Percentiles rank a stretch among this genome's conserved stretches.
Conservation (phyloP, 805 yeast genomes). For the Candida sanyiensis region DNA sequence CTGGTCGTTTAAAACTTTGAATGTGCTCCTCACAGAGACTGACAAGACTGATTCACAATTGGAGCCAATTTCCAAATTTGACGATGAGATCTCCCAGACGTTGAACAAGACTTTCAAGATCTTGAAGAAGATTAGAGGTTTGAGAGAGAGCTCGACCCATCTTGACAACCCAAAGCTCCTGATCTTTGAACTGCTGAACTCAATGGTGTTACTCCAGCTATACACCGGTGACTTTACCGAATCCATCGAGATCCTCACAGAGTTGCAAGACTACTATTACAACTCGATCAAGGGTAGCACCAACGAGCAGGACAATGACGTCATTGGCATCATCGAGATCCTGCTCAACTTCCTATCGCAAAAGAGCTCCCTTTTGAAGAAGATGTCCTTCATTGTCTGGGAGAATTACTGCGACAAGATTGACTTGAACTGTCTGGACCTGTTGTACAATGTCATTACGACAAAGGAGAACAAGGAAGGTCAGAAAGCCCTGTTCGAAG, state of each 20-base stretch:
- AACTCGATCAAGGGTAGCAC: slow-evolving; percentile 33
- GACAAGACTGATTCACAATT: slow-evolving; percentile 14
- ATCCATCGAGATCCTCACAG: slow-evolving; percentile 67
- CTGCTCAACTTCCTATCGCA: slow-evolving; percentile 52
- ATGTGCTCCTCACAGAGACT: slow-evolving; percentile 29
- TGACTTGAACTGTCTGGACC: slow-evolving; percentile 38
- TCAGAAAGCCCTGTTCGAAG: slow-evolving; percentile 67
- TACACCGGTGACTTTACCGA: slow-evolving; percentile 67
- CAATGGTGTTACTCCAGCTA: slow-evolving; percentile 72
- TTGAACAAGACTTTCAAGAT: slow-evolving; percentile 44
- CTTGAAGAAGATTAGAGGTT: slow-evolving; percentile 38
- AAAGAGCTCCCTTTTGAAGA: slow-evolving; percentile 51
- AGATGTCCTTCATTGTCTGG: slow-evolving; percentile 51
- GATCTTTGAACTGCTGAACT: slow-evolving; percentile 71
- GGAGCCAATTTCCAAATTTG: slow-evolving; percentile 40
- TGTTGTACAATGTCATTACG: slow-evolving; percentile 48
- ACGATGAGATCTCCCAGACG: slow-evolving; percentile 48
- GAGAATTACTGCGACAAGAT: slow-evolving; percentile 47
- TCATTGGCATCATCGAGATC: slow-evolving; percentile 53
- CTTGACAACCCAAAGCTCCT: slow-evolving; percentile 35
- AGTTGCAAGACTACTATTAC: slow-evolving; percentile 57
- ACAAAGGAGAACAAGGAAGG: slow-evolving; percentile 81
- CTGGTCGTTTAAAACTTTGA: slow-evolving; percentile 57
- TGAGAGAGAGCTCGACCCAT: slow-evolving; percentile 28
- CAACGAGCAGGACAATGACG: slow-evolving; percentile 35